phyloP scores from a whole-genome alignment of 148 eudicot genomes.

The Camellia lanceoleosa region DNA sequence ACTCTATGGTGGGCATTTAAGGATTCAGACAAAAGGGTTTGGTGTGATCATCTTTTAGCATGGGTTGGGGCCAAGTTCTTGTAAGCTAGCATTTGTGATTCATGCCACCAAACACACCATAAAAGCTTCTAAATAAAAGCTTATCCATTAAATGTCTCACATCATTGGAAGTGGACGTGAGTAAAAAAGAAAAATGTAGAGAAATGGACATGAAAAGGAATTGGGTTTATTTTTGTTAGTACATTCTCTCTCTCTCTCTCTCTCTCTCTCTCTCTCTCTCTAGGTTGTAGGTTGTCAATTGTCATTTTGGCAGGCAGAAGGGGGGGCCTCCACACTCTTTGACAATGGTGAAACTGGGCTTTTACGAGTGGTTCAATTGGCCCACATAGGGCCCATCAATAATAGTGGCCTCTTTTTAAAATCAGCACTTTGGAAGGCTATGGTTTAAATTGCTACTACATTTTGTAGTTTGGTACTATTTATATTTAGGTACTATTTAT shows the following conservation, averaged over 20 bases:
- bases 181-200: background rate
- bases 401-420: background rate
- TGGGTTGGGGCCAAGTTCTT: no score
- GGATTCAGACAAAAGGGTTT: no score
- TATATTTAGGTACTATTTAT: no score
- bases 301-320: no score
- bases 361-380: background rate
- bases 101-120: background rate
- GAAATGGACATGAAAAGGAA: background rate
- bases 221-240: background rate
- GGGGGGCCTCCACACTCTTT: no score
- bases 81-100: no score
- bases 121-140: background rate
- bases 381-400: slow-evolving; percentile 2
- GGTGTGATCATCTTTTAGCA: no score
- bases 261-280: slow-evolving; percentile 7
- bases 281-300: background rate
- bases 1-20: no score
- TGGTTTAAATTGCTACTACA: background rate
- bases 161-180: slow-evolving; percentile 16
- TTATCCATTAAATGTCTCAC: background rate
- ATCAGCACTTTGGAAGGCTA: no score
- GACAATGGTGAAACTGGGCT: no score
- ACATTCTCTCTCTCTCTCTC: background rate
- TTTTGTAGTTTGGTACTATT: background rate